Conservation (phyloP, 257 asterid genomes). For the Ilex asprella region DNA sequence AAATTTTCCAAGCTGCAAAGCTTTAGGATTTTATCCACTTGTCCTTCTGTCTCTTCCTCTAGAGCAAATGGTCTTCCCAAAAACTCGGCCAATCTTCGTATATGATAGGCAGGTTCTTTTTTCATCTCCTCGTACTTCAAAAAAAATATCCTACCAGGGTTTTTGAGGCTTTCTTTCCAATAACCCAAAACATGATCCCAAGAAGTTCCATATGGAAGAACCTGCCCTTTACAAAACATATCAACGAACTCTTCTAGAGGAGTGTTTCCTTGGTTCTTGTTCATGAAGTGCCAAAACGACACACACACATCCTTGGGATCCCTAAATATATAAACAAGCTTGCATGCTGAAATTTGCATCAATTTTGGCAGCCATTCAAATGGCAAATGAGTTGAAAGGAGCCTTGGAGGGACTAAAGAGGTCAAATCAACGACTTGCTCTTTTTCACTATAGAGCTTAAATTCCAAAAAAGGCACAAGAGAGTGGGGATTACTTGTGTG, state of each 20-base stretch:
- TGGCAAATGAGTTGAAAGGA: too few species aligned
- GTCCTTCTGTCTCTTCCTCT: conserved; percentile 9
- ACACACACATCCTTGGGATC: too few species aligned
- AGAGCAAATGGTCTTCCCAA: conserved; percentile 4
- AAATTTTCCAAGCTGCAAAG: conserved; percentile 10
- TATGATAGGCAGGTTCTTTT: background rate
- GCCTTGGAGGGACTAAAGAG: too few species aligned
- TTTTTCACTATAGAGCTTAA: background rate
- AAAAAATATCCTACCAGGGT: conserved; percentile 6
- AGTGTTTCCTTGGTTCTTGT: background rate
- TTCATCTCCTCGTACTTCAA: conserved; percentile 12
- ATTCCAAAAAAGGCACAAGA: conserved; percentile 9
- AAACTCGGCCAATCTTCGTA: conserved; percentile 5
- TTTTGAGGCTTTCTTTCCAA: conserved; percentile 12
- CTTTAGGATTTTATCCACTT: conserved; percentile 3
- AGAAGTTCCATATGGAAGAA: conserved; percentile 2
- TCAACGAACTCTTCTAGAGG: conserved; percentile 6
- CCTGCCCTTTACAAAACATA: conserved; percentile 10
- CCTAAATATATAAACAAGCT: too few species aligned
- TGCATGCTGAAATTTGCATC: too few species aligned
- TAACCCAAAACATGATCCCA: conserved; percentile 15
- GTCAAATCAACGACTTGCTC: background rate
- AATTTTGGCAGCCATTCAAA: too few species aligned
- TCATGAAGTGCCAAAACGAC: background rate
- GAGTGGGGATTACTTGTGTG: background rate